A percentile compares a stretch with the other conserved stretches of the same genome.
Conservation (phyloP, 192 early-diverging fungal genomes). For the Coemansia sp. region DNA sequence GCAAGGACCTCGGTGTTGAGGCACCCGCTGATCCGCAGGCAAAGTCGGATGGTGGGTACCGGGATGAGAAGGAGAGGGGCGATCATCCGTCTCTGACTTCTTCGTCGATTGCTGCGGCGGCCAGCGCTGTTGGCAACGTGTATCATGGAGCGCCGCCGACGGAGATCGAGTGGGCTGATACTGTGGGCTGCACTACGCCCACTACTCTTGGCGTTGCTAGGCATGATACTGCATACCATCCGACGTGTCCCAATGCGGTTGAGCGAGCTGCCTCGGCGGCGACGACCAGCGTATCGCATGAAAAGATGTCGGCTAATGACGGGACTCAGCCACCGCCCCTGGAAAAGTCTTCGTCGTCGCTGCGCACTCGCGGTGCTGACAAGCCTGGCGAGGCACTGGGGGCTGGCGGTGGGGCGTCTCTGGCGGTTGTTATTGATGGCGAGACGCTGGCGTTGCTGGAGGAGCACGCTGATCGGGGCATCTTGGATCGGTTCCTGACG, state of each 20-base stretch:
- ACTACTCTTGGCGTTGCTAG: neutral
- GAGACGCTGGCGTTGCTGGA: constrained; percentile 67
- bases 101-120: neutral
- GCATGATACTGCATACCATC: neutral
- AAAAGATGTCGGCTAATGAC: neutral
- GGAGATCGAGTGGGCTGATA: constrained; percentile 4
- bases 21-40: neutral
- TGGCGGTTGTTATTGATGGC: constrained; percentile 92
- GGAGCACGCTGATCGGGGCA: constrained; percentile 26
- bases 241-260: neutral
- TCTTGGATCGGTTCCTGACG: constrained; percentile 66
- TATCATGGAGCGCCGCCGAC: neutral
- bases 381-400: neutral
- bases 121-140: neutral
- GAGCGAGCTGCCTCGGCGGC: constrained; percentile 9
- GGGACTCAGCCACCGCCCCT: constrained; percentile 30
- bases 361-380: neutral
- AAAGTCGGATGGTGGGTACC: neutral
- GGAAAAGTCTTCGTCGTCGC: constrained; percentile 15
- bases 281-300: constrained; percentile 46
- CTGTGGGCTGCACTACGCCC: neutral
- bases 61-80: neutral
- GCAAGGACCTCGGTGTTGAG: constrained; percentile 2
- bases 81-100: neutral
- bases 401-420: constrained; percentile 14